Percentiles rank a stretch among this genome's conserved stretches.
Conservation (phyloP, 1,139 yeast genomes). For the Scheffersomyces titani region DNA sequence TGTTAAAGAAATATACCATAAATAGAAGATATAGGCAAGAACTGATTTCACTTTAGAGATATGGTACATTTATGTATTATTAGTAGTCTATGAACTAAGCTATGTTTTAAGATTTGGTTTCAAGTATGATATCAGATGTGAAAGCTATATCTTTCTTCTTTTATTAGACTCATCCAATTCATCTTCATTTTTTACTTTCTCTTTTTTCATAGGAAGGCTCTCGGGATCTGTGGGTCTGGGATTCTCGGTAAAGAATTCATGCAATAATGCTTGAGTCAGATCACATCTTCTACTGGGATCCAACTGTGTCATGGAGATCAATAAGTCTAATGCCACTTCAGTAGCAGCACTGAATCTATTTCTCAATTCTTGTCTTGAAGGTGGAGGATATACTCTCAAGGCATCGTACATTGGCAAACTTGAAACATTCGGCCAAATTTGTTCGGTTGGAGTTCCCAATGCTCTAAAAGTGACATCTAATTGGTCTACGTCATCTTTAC, state of each 20-base stretch:
- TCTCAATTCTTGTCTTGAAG: constrained; percentile 78
- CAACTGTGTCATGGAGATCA: constrained; percentile 72
- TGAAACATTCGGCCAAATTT: constrained; percentile 88
- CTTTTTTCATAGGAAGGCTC: constrained; percentile 58
- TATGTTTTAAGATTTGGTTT: neutral
- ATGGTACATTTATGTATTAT: neutral
- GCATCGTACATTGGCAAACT: constrained; percentile 75
- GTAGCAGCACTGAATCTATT: constrained; percentile 91
- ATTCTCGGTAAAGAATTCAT: constrained; percentile 68
- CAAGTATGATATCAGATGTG: neutral
- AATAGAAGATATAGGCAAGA: constrained; percentile 6
- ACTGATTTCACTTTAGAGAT: neutral
- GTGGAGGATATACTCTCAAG: constrained; percentile 76
- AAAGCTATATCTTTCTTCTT: constrained; percentile 4
- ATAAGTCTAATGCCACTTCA: constrained; percentile 75
- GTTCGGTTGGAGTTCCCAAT: constrained; percentile 92
- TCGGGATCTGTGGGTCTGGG: constrained; percentile 80
- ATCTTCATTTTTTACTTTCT: constrained; percentile 19
- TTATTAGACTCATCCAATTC: constrained; percentile 10
- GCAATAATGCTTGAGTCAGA: constrained; percentile 64
- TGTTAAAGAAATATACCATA: constrained; percentile 48
- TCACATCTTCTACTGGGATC: constrained; percentile 77
- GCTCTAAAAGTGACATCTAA: constrained; percentile 90
- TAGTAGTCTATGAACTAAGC: neutral
- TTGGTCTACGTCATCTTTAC: constrained; percentile 87